phyloP scores from a whole-genome alignment of 2,329 filamentous ascomycete species.

The Sarocladium brachiariae region DNA sequence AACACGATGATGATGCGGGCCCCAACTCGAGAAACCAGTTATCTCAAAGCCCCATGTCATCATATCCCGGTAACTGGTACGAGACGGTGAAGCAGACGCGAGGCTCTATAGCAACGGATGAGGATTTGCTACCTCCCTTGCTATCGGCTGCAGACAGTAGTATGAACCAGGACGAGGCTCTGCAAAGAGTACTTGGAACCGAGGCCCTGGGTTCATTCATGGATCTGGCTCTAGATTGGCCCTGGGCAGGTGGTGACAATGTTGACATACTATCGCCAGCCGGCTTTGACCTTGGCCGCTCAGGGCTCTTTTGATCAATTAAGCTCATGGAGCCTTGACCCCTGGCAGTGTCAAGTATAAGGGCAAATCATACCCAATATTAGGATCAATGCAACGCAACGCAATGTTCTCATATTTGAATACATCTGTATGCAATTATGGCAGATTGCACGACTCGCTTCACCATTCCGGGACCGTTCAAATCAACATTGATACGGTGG shows the following conservation, averaged over 20 bases:
- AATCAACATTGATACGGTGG: too few species aligned
- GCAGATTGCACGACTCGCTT: too few species aligned
- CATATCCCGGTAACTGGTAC: neutral
- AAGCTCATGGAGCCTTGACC: too few species aligned
- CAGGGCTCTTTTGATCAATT: too few species aligned
- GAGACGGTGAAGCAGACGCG: neutral
- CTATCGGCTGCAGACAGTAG: neutral
- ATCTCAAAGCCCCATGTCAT: neutral
- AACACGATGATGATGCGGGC: neutral
- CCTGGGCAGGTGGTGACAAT: conserved; percentile 1
- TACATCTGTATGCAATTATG: too few species aligned
- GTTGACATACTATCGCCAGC: too few species aligned
- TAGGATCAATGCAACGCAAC: too few species aligned
- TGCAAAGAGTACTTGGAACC: neutral
- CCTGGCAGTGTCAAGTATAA: too few species aligned
- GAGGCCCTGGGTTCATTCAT: neutral
- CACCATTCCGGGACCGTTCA: too few species aligned
- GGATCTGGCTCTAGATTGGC: neutral
- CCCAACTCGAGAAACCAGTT: neutral
- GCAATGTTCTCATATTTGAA: too few species aligned
- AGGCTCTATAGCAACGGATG: neutral
- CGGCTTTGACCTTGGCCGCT: too few species aligned
- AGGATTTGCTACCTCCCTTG: neutral
- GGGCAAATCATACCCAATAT: too few species aligned
- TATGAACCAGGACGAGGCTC: neutral